A percentile compares a stretch with the other conserved stretches of the same genome.
Evolutionary conservation across 257 asterid genomes (phyloP).

Genomic region (Osmanthus fragrans): DNA sequence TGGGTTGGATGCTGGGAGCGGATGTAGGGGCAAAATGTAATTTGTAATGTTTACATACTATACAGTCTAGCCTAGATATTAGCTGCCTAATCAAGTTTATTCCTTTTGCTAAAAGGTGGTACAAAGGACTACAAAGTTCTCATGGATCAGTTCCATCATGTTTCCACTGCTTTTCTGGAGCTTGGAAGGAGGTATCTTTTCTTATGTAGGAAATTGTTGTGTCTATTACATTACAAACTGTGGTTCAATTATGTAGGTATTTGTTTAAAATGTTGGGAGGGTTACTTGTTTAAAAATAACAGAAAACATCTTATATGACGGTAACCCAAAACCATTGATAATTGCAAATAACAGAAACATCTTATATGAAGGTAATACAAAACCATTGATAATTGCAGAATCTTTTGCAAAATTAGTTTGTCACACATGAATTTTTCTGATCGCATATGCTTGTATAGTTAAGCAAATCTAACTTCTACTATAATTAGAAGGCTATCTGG

Average conservation of each 20-base stretch:
- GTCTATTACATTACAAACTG: conserved; percentile 9
- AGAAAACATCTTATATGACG: neutral
- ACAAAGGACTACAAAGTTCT: conserved; percentile 86
- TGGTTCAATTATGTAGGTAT: conserved; percentile 1
- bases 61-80: neutral
- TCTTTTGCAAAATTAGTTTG: neutral
- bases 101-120: conserved; percentile 61
- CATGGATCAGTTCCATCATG: conserved; percentile 91
- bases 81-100: conserved; percentile 13
- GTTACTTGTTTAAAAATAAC: neutral
- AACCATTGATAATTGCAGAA: neutral
- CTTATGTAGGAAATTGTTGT: conserved; percentile 22
- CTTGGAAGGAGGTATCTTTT: conserved; percentile 65
- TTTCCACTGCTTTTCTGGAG: conserved; percentile 87
- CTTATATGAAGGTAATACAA: neutral
- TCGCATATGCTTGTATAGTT: neutral
- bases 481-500: neutral
- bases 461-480: neutral
- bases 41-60: neutral
- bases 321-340: neutral
- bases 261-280: neutral
- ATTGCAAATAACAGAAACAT: neutral
- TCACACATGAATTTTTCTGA: neutral
- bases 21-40: neutral
- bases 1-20: neutral